phyloP scores from a whole-genome alignment of 1,139 yeast species.

The Groenewaldozyma sp. region DNA sequence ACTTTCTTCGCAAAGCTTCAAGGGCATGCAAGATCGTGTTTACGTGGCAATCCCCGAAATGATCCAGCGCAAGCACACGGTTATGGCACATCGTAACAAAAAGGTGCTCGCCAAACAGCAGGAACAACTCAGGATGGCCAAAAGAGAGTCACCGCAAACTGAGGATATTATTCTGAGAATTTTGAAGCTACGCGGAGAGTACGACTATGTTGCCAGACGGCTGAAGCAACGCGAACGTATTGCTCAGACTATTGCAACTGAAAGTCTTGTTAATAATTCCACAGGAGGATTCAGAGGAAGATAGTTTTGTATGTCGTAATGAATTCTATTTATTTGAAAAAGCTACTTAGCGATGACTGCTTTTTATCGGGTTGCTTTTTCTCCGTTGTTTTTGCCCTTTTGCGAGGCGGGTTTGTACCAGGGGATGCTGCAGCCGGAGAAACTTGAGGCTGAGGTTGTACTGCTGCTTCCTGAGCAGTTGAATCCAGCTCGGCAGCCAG shows the following conservation, averaged over 20 bases:
- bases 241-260: conserved; percentile 57
- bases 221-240: conserved; percentile 53
- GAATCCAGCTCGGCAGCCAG: conserved; percentile 34
- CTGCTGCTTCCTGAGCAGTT: background rate
- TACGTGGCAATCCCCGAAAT: conserved; percentile 41
- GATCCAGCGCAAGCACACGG: conserved; percentile 55
- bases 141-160: conserved; percentile 47
- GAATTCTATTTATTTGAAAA: conserved; percentile 2
- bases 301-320: conserved; percentile 8
- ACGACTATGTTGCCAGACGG: conserved; percentile 43
- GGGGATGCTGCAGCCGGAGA: background rate
- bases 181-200: conserved; percentile 38
- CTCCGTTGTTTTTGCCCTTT: background rate
- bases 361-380: background rate
- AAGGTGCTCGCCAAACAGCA: conserved; percentile 47
- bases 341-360: background rate
- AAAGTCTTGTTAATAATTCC: conserved; percentile 31
- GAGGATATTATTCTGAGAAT: conserved; percentile 64
- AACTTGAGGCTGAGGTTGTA: background rate
- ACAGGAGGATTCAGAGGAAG: conserved; percentile 13
- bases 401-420: too few species aligned
- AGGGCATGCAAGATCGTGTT: conserved; percentile 21
- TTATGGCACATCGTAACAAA: conserved; percentile 64
- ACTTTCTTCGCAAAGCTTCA: conserved; percentile 29
- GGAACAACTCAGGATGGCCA: conserved; percentile 43